Percentiles rank a stretch among this genome's conserved stretches.
Conservation (phyloP, 2,329 filamentous ascomycete genomes). For the Penicillium sp. region DNA sequence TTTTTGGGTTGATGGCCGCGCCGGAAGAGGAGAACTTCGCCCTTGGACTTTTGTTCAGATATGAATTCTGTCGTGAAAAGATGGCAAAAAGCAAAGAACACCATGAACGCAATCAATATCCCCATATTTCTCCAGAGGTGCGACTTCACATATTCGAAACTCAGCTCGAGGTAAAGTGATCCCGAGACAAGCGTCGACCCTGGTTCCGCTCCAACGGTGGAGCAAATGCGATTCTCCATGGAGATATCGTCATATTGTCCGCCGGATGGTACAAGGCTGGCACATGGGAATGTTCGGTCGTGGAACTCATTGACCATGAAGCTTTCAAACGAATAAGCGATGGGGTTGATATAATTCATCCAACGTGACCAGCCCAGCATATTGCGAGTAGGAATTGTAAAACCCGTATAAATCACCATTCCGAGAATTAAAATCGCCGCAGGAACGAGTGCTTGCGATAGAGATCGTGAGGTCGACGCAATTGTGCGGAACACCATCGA, state of each 20-base stretch:
- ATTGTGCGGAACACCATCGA: background rate
- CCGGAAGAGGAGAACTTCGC: constrained; percentile 36
- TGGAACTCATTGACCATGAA: background rate
- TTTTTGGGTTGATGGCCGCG: constrained; percentile 20
- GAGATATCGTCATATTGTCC: constrained; percentile 45
- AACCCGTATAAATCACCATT: background rate
- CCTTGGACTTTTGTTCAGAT: constrained; percentile 33
- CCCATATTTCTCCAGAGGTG: constrained; percentile 12
- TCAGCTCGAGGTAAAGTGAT: no score
- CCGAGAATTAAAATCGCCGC: background rate
- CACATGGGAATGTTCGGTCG: no score
- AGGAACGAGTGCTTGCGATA: background rate
- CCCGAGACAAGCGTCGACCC: no score
- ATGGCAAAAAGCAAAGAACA: constrained; percentile 9
- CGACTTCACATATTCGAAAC: no score
- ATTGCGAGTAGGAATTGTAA: background rate
- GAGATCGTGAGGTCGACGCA: background rate
- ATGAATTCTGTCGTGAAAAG: constrained; percentile 33
- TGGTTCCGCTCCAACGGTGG: background rate
- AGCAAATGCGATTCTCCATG: background rate
- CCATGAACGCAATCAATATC: constrained; percentile 10
- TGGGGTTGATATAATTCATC: constrained; percentile 61
- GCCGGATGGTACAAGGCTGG: constrained; percentile 54
- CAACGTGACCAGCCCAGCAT: background rate
- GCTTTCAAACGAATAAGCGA: background rate